These are phyloP conservation scores for Tolypocladium ophioglossoides DNA, from an alignment of 2,329 filamentous ascomycete species.

Conservation along the genomic window DNA sequence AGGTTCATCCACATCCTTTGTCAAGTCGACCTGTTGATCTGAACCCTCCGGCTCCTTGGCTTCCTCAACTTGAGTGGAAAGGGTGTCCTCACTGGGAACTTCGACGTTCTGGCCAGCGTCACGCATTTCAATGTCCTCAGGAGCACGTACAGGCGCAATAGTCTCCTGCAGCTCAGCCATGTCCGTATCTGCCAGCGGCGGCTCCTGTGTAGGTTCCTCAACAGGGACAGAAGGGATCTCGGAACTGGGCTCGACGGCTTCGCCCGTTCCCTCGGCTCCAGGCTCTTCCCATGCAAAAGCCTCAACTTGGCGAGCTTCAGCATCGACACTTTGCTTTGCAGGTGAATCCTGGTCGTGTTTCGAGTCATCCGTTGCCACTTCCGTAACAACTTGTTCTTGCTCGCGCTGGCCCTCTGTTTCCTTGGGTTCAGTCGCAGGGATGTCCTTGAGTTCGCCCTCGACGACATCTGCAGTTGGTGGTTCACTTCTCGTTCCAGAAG, in stretches of 20 bases:
- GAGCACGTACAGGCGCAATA: neutral
- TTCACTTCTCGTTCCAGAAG: neutral
- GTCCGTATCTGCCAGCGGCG: neutral
- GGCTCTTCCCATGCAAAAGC: neutral
- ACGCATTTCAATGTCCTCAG: neutral
- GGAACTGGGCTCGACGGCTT: neutral
- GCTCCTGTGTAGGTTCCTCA: neutral
- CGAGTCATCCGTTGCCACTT: neutral
- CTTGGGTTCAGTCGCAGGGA: neutral
- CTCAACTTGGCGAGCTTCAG: conserved; percentile 3
- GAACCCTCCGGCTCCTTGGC: neutral
- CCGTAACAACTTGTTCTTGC: neutral
- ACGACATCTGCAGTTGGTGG: neutral
- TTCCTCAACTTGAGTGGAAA: neutral
- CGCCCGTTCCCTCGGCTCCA: neutral
- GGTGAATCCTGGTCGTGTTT: neutral
- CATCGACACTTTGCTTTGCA: neutral
- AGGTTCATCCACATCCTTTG: neutral
- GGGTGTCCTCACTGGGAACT: neutral
- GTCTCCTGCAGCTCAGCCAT: neutral
- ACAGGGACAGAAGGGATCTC: neutral
- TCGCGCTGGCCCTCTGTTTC: neutral
- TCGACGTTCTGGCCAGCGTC: neutral
- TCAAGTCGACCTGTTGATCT: neutral
- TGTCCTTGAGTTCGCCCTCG: neutral